Evolutionary conservation across 2,329 filamentous ascomycete genomes (phyloP).

Genomic region (Phaeosphaeria sp.): DNA sequence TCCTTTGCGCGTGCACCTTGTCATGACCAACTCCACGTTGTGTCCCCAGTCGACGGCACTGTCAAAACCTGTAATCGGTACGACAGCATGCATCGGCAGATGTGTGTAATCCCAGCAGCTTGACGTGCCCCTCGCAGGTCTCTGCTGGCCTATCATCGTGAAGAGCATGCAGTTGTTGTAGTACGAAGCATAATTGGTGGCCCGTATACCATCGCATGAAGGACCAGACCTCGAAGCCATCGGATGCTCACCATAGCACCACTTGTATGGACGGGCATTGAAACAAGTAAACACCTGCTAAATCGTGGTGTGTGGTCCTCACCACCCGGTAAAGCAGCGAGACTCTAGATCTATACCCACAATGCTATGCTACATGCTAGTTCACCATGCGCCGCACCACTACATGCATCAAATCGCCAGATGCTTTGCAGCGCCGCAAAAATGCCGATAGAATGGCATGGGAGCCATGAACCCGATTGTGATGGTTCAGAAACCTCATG

Average conservation of each 20-base stretch:
- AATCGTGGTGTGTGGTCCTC: not conserved
- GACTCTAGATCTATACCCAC: not conserved
- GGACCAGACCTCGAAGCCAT: not conserved
- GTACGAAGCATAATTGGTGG: not conserved
- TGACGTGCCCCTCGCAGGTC: not conserved
- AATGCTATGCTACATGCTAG: not conserved
- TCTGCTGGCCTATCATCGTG: not conserved
- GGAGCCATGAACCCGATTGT: not conserved
- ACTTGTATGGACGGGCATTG: not conserved
- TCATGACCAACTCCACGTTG: not conserved
- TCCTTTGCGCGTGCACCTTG: not conserved
- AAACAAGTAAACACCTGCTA: not conserved
- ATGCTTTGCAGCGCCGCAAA: not conserved
- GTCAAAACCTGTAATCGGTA: constrained; percentile 1
- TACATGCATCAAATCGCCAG: not conserved
- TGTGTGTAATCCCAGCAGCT: not conserved
- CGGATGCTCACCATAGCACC: not conserved
- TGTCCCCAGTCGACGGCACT: not conserved
- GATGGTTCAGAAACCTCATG: not conserved
- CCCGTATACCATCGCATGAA: not conserved
- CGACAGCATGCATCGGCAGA: constrained; percentile 2
- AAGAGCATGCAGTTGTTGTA: not conserved
- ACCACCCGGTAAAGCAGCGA: not conserved
- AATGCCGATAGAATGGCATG: not conserved
- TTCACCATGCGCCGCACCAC: not conserved